phyloP scores from a whole-genome alignment of 2,329 filamentous ascomycete genomes.

The Coniosporium tulheliwenetii region DNA sequence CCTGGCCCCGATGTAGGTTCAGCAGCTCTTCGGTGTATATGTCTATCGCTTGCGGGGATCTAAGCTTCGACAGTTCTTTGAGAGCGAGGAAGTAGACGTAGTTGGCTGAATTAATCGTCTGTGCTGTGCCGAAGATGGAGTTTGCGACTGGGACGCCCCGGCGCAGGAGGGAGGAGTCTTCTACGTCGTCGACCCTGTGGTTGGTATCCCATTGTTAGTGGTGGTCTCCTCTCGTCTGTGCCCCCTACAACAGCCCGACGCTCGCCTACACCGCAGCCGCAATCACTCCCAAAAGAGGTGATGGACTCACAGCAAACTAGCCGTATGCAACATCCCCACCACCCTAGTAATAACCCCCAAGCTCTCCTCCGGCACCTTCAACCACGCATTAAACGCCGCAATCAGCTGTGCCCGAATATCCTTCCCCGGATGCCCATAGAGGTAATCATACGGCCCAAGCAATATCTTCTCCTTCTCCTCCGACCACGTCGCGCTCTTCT shows the following conservation, averaged over 20 bases:
- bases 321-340: constrained; percentile 73
- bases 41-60: constrained; percentile 48
- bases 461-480: constrained; percentile 63
- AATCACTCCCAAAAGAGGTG: neutral
- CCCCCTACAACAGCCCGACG: too few relatives aligned
- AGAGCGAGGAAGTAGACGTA: constrained; percentile 76
- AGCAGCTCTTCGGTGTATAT: constrained; percentile 72
- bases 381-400: constrained; percentile 64
- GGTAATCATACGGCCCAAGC: constrained; percentile 65
- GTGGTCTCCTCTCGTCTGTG: neutral
- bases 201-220: neutral
- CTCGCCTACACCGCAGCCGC: too few relatives aligned
- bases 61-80: constrained; percentile 55
- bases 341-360: constrained; percentile 64
- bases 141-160: constrained; percentile 72
- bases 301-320: constrained; percentile 53
- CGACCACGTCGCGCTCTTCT: constrained; percentile 42
- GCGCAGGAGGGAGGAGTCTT: constrained; percentile 63
- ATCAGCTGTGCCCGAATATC: constrained; percentile 72
- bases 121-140: constrained; percentile 68
- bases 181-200: constrained; percentile 71
- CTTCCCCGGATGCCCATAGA: constrained; percentile 65
- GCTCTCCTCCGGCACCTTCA: constrained; percentile 55
- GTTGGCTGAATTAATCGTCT: constrained; percentile 84
- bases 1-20: constrained; percentile 74